phyloP scores from a whole-genome alignment of 1,284 basidiomycete genomes.

The Rhodotorula sp. region DNA sequence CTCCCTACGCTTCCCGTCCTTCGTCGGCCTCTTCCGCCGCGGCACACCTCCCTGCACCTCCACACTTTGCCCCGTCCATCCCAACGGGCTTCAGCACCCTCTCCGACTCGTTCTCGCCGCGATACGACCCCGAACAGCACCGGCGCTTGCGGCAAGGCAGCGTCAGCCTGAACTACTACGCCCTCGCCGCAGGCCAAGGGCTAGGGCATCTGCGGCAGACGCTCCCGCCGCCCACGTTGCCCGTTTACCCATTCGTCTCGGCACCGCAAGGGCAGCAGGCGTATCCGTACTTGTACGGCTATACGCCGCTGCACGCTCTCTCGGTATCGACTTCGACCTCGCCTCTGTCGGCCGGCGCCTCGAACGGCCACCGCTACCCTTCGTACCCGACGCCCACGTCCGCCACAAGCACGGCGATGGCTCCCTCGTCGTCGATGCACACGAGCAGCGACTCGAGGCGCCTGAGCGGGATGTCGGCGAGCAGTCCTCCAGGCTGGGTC shows the following conservation, averaged over 20 bases:
- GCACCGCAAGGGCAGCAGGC: neutral
- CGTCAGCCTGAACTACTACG: conserved; percentile 31
- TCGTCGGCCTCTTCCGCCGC: conserved; percentile 7
- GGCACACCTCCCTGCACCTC: neutral
- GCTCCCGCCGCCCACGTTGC: neutral
- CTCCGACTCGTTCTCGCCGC: conserved; percentile 24
- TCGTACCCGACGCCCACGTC: neutral
- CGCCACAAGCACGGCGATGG: neutral
- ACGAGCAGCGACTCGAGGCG: no score
- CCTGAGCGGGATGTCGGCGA: no score
- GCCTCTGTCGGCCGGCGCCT: neutral
- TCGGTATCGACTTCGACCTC: conserved; percentile 1
- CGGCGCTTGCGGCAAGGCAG: neutral
- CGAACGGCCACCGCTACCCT: neutral
- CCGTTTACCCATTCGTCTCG: neutral
- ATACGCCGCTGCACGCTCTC: neutral
- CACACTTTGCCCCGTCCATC: neutral
- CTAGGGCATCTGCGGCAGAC: conserved; percentile 19
- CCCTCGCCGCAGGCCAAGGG: conserved; percentile 29
- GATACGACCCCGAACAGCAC: conserved; percentile 12
- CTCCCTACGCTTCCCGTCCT: conserved; percentile 7
- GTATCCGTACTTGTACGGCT: neutral
- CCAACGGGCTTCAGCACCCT: conserved; percentile 12
- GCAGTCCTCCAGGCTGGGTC: no score
- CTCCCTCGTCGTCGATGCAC: neutral